These are phyloP conservation scores for Daldinia loculata DNA, from an alignment of 495 filamentous ascomycete genomes.

Conservation along the genomic window DNA sequence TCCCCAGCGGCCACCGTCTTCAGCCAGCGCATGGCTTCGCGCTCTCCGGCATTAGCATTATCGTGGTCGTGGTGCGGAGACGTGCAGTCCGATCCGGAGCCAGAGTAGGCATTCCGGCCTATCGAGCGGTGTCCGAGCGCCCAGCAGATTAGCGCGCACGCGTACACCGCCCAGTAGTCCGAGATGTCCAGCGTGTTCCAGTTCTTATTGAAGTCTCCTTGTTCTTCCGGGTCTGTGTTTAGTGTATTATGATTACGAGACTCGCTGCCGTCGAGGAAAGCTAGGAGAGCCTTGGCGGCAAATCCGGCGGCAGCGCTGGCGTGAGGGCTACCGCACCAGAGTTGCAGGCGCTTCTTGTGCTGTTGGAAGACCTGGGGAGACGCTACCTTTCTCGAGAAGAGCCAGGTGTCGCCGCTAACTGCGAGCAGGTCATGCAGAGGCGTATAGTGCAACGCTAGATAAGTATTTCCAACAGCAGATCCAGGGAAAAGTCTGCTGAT, in stretches of 20 bases:
- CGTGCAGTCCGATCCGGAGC: conserved; percentile 11
- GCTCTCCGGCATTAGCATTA: conserved; percentile 39
- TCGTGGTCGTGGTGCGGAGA: conserved; percentile 14
- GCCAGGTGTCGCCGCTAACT: conserved; percentile 59
- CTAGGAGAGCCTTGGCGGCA: conserved; percentile 44
- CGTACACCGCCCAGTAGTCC: conserved; percentile 60
- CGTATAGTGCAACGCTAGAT: conserved; percentile 58
- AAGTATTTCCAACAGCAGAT: conserved; percentile 54
- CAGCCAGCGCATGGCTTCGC: conserved; percentile 39
- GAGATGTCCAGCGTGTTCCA: conserved; percentile 50
- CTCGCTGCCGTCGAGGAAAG: conserved; percentile 28
- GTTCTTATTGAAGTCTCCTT: conserved; percentile 14
- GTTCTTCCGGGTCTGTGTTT: conserved; percentile 28
- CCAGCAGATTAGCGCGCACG: conserved; percentile 59
- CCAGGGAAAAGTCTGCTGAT: conserved; percentile 50
- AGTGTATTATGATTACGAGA: conserved; percentile 33
- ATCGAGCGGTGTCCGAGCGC: conserved; percentile 49
- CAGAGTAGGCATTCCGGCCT: conserved; percentile 15
- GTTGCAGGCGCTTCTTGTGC: conserved; percentile 50
- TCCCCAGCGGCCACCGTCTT: conserved; percentile 42
- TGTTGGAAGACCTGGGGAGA: conserved; percentile 48
- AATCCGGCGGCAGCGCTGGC: conserved; percentile 33
- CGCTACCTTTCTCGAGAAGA: conserved; percentile 56
- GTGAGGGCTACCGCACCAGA: conserved; percentile 45
- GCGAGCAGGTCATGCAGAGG: conserved; percentile 59